Evolutionary conservation across 257 asterid species (phyloP), one percentile per base, ranked within the genome.

Genomic region (Nicotiana undulata): DNA sequence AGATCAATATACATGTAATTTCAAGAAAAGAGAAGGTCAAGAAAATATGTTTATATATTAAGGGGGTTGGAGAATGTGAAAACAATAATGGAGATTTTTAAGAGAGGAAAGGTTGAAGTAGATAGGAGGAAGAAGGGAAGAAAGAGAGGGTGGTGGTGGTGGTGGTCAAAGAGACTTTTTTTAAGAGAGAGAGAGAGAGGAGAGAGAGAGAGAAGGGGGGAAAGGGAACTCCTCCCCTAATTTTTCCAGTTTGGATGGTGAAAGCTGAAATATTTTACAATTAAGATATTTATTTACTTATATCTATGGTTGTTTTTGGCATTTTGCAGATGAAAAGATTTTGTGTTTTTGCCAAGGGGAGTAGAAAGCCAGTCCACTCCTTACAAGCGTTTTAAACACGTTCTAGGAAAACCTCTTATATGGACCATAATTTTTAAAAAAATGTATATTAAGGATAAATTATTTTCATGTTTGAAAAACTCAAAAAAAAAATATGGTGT

Each of bases 81-180:
- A 81, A 53, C 79, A 58, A 53, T 24, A 37, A 83, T 76, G 84
- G 63, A 76, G 84, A 82, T 66, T 84, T 84, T 28, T 9, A 28
- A 24, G n/a, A 44, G 84, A 91, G 87, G 94, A 90, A 90, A 82
- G 87, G 65, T 85, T 84, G 80, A 75, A 87, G 93, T 83, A 88
- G 86, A 86, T 72, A 79, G 85, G 83, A 88, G 93, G 92, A 91
- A 89, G 88, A 83, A 79, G 94, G 81, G 87, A 61, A 84, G 97
- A 89, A 91, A 87, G 91, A 83, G 91, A 81, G 64, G 85, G 83
- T 40, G 91, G 63, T 63, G 88, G 85, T 68, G 86, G 89, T 77
- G 89, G 84, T 86, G 92, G 92, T 91, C 93, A 88, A 87, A 83
- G 70, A 85, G 86, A 88, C 90, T 89, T 87, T 87, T 66, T 9